Conservation (phyloP, 176 grass and related monocot genomes). For the Musa acuminata region DNA sequence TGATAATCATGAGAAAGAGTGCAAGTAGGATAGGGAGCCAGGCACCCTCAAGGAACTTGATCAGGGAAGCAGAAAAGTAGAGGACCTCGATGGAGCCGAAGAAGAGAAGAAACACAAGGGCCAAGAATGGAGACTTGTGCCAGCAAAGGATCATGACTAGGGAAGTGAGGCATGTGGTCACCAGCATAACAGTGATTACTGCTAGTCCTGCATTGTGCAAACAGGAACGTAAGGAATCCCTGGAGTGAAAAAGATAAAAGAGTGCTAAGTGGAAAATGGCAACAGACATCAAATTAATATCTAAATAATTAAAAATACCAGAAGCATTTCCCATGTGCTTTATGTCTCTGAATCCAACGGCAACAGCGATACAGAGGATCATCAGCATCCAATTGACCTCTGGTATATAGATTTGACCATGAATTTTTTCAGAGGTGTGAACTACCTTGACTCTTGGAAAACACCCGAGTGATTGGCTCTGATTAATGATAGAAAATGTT, state of each 20-base stretch:
- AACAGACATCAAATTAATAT: not conserved
- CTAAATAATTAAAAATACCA: conserved; percentile 29
- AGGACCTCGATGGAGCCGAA: conserved; percentile 78
- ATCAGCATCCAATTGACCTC: conserved; percentile 99
- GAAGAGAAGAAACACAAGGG: conserved; percentile 67
- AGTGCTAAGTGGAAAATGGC: not conserved
- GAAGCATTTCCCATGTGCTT: conserved; percentile 98
- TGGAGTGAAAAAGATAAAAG: not conserved
- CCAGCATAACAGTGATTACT: conserved; percentile 97
- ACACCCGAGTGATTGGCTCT: conserved; percentile 87
- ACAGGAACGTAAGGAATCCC: not conserved
- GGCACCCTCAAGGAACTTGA: conserved; percentile 94
- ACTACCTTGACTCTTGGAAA: conserved; percentile 97
- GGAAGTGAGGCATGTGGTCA: conserved; percentile 83
- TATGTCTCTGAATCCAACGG: conserved; percentile 90
- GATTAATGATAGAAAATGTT: conserved; percentile 96
- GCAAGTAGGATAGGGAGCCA: conserved; percentile 88
- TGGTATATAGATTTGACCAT: conserved; percentile 97
- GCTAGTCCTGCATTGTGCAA: conserved; percentile 50
- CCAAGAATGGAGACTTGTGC: conserved; percentile 58
- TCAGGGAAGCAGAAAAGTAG: conserved; percentile 93
- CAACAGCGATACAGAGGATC: conserved; percentile 89
- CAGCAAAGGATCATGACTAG: conserved; percentile 92
- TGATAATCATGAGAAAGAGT: conserved; percentile 66
- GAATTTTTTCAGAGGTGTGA: conserved; percentile 87